Conservation (phyloP, 345 rosid species). For the Salix brachista region DNA sequence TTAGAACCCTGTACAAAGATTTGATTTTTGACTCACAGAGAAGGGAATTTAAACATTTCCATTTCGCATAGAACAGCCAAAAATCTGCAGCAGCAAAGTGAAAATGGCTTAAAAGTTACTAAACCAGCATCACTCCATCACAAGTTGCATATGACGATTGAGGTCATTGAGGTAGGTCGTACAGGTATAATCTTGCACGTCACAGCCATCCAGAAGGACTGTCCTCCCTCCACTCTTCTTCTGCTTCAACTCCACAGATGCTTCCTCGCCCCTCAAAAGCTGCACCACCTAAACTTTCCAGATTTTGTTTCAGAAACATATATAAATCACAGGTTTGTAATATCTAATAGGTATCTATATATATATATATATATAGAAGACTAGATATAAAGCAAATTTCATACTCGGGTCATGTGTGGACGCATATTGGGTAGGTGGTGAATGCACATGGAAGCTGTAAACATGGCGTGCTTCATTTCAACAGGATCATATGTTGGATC, state of each 20-base stretch:
- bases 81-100: neutral
- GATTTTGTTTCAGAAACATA: neutral
- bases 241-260: constrained; percentile 39
- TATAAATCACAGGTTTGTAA: no score
- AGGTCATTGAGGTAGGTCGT: constrained; percentile 65
- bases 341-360: no score
- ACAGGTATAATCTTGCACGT: constrained; percentile 69
- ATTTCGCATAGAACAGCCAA: neutral
- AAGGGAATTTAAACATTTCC: neutral
- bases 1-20: neutral
- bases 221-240: constrained; percentile 37
- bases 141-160: constrained; percentile 74
- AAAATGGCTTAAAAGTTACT: neutral
- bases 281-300: constrained; percentile 45
- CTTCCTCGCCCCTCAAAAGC: constrained; percentile 57
- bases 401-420: constrained; percentile 71
- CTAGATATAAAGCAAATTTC: neutral
- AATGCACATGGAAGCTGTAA: constrained; percentile 76
- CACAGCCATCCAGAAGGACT: constrained; percentile 47
- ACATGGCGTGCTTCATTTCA: constrained; percentile 60
- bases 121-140: constrained; percentile 49
- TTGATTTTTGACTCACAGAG: neutral
- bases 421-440: constrained; percentile 60
- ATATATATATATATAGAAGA: no score
- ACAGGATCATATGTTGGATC: constrained; percentile 31